phyloP scores from a whole-genome alignment of 2,329 filamentous ascomycete species.

The Stachybotrys chartarum region DNA sequence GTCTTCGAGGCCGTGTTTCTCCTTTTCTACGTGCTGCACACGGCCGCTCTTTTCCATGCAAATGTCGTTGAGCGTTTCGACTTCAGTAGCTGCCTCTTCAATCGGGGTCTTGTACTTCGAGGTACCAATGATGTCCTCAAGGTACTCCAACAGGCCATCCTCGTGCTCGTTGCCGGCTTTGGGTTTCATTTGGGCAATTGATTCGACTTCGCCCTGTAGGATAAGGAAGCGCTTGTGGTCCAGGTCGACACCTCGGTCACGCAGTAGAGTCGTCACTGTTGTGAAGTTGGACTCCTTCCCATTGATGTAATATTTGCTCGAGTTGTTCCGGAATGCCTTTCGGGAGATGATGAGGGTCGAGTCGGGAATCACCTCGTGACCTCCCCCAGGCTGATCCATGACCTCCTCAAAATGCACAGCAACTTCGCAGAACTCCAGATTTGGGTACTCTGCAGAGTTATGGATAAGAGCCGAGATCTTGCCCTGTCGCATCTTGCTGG shows the following conservation, averaged over 20 bases:
- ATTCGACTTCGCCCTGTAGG: slow-evolving; percentile 94
- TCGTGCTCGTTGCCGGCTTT: slow-evolving; percentile 95
- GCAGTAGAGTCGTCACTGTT: slow-evolving; percentile 77
- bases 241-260: slow-evolving; percentile 83
- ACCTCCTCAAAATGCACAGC: slow-evolving; percentile 96
- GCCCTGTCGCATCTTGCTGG: slow-evolving; percentile 98
- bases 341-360: slow-evolving; percentile 84
- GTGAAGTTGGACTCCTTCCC: slow-evolving; percentile 86
- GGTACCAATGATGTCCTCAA: slow-evolving; percentile 97
- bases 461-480: slow-evolving; percentile 98
- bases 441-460: slow-evolving; percentile 81
- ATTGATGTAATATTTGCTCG: slow-evolving; percentile 97
- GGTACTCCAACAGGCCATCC: slow-evolving; percentile 89
- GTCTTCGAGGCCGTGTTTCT: slow-evolving; percentile 85
- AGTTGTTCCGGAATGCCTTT: slow-evolving; percentile 94
- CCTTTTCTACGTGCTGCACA: slow-evolving; percentile 96
- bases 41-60: slow-evolving; percentile 92
- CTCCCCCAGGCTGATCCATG: slow-evolving; percentile 75
- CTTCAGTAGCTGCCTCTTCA: slow-evolving; percentile 84
- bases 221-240: slow-evolving; percentile 98
- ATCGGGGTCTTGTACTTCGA: slow-evolving; percentile 98
- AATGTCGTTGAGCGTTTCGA: slow-evolving; percentile 88
- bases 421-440: slow-evolving; percentile 88
- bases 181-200: slow-evolving; percentile 98
- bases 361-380: slow-evolving; percentile 69